Base-by-base conservation (phyloP, 441 rosid genomes). In the Hura crepitans region DNA sequence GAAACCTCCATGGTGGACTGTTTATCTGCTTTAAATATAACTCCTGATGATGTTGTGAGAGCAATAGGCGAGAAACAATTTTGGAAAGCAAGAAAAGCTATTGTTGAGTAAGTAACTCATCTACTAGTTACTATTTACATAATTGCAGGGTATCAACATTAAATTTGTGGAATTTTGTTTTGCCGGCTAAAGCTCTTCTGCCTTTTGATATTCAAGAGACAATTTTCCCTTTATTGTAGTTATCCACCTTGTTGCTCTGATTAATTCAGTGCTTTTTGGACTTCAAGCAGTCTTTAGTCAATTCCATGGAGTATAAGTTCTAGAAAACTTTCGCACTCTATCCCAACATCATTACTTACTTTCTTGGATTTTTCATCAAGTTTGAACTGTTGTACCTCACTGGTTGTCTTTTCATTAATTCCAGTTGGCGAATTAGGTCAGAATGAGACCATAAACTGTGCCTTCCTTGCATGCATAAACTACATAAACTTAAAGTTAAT, bases 21-120 rank as follows among this genome's bases (percentile, higher is more conserved):
- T 42, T 31, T 68, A 57, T 82, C 86, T 14, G 80, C 84, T 76
- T 31, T 71, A 60, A 85, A 80, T 72, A 68, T 89, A 49, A 78
- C 89, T 51, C 96, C 97, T 18, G 93, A 88, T 78, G 90, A 88
- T 46, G 86, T 89, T 35, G 96, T 87, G 30, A 92, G 85, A 73
- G 71, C 83, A 65, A 79, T 93, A 72, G 97, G 98, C 72, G 96
- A 88, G 72, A 87, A 85, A 77, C 89, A 77, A 80, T 93, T 93
- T 75, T 93, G 90, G 95, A 87, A 86, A 76, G 95, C 98, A 27
- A 89, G 98, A 80, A 84, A 78, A 81, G 84, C 81, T 14, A 87
- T 93, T 74, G 82, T 77, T 84, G 85, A 87, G 98, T 93, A 87
- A 88, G 98, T 79, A 64, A 73, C 56, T 54, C 18, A 33, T 72